phyloP scores from a whole-genome alignment of 208 protist species.

The Porcisia deanei region DNA sequence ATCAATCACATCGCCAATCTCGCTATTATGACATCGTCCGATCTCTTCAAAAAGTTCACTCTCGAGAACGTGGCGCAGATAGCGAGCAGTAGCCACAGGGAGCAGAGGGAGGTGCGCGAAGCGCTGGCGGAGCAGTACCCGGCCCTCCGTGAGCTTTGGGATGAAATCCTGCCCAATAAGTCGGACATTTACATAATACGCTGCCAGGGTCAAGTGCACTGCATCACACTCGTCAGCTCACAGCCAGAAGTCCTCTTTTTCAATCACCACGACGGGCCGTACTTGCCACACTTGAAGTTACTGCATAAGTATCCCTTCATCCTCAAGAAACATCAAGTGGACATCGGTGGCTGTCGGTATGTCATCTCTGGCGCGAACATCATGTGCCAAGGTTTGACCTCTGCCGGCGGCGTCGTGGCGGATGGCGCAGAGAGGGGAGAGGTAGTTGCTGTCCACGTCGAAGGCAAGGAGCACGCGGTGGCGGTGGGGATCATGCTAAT shows the following conservation, averaged over 20 bases:
- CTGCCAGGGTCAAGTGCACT: slow-evolving; percentile 92
- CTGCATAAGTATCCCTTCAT: slow-evolving; percentile 98
- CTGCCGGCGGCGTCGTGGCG: slow-evolving; percentile 86
- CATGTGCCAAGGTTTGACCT: slow-evolving; percentile 98
- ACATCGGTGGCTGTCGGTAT: slow-evolving; percentile 97
- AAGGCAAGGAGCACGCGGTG: slow-evolving; percentile 97
- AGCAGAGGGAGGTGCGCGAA: slow-evolving; percentile 90
- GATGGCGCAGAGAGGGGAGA: slow-evolving; percentile 52
- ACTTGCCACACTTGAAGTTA: slow-evolving; percentile 94
- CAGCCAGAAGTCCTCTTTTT: slow-evolving; percentile 97
- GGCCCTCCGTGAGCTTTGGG: slow-evolving; percentile 79
- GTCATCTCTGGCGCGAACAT: slow-evolving; percentile 97
- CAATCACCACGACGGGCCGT: slow-evolving; percentile 95
- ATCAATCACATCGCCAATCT: background rate
- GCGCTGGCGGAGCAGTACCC: slow-evolving; percentile 90
- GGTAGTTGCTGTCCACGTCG: slow-evolving; percentile 92
- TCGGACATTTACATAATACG: slow-evolving; percentile 92
- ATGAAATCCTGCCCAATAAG: slow-evolving; percentile 95
- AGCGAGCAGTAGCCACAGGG: slow-evolving; percentile 81
- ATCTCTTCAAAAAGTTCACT: slow-evolving; percentile 93
- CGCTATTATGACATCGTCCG: slow-evolving; percentile 39
- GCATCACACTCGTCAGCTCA: slow-evolving; percentile 90
- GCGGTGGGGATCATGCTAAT: slow-evolving; percentile 94
- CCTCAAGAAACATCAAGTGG: slow-evolving; percentile 94
- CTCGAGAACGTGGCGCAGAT: slow-evolving; percentile 89